phyloP scores from a whole-genome alignment of 352 stramenopile genomes.

The Globisporangium takayamanum region DNA sequence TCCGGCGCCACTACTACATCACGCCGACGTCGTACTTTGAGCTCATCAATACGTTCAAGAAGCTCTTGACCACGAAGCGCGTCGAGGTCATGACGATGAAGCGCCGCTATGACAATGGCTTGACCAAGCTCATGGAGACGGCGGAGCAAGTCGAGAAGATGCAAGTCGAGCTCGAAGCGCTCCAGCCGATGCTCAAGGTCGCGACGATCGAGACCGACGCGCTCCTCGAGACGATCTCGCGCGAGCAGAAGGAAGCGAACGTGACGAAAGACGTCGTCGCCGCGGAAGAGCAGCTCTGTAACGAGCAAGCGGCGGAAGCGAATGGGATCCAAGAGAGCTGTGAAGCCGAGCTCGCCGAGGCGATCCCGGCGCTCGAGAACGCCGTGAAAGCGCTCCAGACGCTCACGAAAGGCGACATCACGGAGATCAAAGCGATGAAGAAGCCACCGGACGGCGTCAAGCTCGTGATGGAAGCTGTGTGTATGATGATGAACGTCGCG shows the following conservation, averaged over 20 bases:
- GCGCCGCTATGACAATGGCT: constrained; percentile 89
- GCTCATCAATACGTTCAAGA: constrained; percentile 95
- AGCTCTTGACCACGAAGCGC: constrained; percentile 87
- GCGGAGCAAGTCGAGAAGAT: constrained; percentile 92
- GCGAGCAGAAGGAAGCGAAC: constrained; percentile 86
- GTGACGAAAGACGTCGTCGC: constrained; percentile 78
- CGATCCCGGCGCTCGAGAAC: constrained; percentile 89
- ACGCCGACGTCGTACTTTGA: constrained; percentile 94
- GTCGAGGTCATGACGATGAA: constrained; percentile 89
- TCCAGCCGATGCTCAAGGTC: constrained; percentile 91
- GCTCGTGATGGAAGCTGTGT: constrained; percentile 93
- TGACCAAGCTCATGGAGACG: constrained; percentile 92
- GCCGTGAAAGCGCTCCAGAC: constrained; percentile 90
- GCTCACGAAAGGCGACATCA: constrained; percentile 93
- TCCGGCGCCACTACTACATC: constrained; percentile 94
- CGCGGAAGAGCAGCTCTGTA: constrained; percentile 80
- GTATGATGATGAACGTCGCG: constrained; percentile 93
- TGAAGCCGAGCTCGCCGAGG: constrained; percentile 89
- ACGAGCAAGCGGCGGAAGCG: constrained; percentile 84
- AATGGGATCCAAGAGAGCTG: constrained; percentile 89
- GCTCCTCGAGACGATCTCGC: constrained; percentile 85
- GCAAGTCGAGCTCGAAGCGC: constrained; percentile 88
- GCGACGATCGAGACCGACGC: constrained; percentile 89
- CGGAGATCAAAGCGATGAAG: constrained; percentile 96
- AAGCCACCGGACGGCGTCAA: constrained; percentile 93